A percentile compares a stretch with the other conserved stretches of the same genome.
phyloP scores from a whole-genome alignment of 129 eudicot genomes.

The Daucus carota region DNA sequence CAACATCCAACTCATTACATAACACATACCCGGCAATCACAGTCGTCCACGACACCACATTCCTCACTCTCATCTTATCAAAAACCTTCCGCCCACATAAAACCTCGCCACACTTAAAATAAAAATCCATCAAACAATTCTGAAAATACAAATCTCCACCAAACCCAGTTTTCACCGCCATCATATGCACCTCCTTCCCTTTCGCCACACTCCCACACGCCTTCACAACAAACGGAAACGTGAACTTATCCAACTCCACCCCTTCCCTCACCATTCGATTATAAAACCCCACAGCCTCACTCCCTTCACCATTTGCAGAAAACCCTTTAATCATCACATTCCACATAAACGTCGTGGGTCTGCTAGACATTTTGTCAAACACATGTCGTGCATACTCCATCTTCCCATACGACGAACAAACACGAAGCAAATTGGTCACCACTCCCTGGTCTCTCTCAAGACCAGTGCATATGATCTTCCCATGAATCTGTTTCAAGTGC shows the following conservation, averaged over 20 bases:
- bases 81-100: slow-evolving; percentile 22
- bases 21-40: slow-evolving; percentile 25
- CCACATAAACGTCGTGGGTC: slow-evolving; percentile 16
- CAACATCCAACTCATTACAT: slow-evolving; percentile 20
- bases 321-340: slow-evolving; percentile 24
- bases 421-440: slow-evolving; percentile 13
- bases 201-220: slow-evolving; percentile 19
- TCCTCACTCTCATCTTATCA: slow-evolving; percentile 25
- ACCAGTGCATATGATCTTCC: slow-evolving; percentile 15
- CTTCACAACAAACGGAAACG: slow-evolving; percentile 23
- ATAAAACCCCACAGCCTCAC: slow-evolving; percentile 11
- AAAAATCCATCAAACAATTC: slow-evolving; percentile 24
- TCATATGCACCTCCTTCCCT: slow-evolving; percentile 22
- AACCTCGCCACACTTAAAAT: slow-evolving; percentile 14
- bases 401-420: slow-evolving; percentile 16
- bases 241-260: slow-evolving; percentile 27
- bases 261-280: slow-evolving; percentile 22
- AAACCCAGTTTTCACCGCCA: slow-evolving; percentile 25
- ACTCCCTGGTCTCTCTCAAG: slow-evolving; percentile 9
- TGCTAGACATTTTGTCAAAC: slow-evolving; percentile 13
- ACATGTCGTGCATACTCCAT: slow-evolving; percentile 15
- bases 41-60: slow-evolving; percentile 31
- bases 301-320: not conserved
- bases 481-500: slow-evolving; percentile 31
- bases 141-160: slow-evolving; percentile 18